Base-by-base conservation (phyloP, 768 basidiomycete genomes). In the Lyophyllum semitale region DNA sequence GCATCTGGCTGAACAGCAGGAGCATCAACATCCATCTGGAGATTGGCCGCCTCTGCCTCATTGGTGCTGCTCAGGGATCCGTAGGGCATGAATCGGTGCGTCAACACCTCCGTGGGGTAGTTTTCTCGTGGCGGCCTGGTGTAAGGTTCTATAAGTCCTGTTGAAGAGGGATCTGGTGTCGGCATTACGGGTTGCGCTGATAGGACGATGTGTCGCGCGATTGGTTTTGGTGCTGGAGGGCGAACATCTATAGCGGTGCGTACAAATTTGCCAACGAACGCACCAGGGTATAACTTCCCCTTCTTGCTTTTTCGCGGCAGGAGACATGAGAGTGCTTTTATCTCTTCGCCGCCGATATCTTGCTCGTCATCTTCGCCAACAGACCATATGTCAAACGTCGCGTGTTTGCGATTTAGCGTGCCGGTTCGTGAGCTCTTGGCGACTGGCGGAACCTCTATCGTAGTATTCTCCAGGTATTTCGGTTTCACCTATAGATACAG, bases 331-430 rank as follows among this genome's bases (percentile, higher is more conserved):
- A 91, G 64, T 0, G 71, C 68, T 38, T 77, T 80, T 37, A 89
- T 68, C 66, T 91, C 89, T 59, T 90, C 89, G 3, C 81, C 89
- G 0, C 82, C 79, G 17, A 78, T 56, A 1, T 63, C 66, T 8
- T 51, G 59, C 29, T 73, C 68, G 22, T 71, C 73, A 18, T 73
- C 75, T 15, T 77, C 73, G 1, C 78, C 83, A 15, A 88, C 60
- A 18, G 80, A 79, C 88, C 88, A 91, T 7, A 91, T 70, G 58
- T 89, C 87, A 57, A 83, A 89, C 0, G 76, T 70, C 2, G 75
- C 69, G 32, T 77, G 70, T 65, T 88, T 91, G 23, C 79, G 76
- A 12, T 76, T 71, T 20, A 91, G 55, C 3, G 67, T 68, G 0
- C 84, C 88, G 3, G 87, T 59, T 17, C 73, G 75, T 4, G 70